phyloP scores from a whole-genome alignment of 345 rosid species.

The Trapa bicornis region DNA sequence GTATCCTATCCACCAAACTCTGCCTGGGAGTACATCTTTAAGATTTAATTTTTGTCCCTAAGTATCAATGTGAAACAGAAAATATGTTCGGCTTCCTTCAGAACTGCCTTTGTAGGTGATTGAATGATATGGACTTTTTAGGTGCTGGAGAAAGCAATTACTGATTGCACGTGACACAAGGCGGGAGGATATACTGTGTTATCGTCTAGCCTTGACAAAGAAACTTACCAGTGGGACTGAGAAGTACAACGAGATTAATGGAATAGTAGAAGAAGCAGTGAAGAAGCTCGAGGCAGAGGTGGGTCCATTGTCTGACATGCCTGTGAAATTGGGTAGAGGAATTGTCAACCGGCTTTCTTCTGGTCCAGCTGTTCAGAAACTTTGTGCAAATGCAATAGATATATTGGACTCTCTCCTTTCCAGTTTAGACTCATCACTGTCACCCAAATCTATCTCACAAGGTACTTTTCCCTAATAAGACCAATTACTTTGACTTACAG shows the following conservation, averaged over 20 bases:
- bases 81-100: background rate
- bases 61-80: background rate
- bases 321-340: conserved; percentile 79
- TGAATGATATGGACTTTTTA: conserved; percentile 11
- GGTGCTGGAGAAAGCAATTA: conserved; percentile 93
- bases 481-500: background rate
- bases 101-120: background rate
- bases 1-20: background rate
- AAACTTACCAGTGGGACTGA: conserved; percentile 55
- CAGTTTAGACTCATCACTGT: conserved; percentile 11
- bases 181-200: conserved; percentile 78
- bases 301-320: conserved; percentile 70
- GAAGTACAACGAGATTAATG: conserved; percentile 35
- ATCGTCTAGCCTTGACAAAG: conserved; percentile 67
- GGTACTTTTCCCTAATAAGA: conserved; percentile 23
- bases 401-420: conserved; percentile 44
- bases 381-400: conserved; percentile 57
- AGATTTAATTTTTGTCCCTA: background rate
- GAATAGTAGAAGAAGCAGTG: conserved; percentile 57
- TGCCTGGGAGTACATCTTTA: background rate
- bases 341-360: conserved; percentile 76
- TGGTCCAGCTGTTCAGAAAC: conserved; percentile 65
- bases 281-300: conserved; percentile 75
- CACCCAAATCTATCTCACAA: conserved; percentile 14
- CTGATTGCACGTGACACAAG: conserved; percentile 57